phyloP scores from a whole-genome alignment of 208 protist species.

The Trypanosoma lewisi region DNA sequence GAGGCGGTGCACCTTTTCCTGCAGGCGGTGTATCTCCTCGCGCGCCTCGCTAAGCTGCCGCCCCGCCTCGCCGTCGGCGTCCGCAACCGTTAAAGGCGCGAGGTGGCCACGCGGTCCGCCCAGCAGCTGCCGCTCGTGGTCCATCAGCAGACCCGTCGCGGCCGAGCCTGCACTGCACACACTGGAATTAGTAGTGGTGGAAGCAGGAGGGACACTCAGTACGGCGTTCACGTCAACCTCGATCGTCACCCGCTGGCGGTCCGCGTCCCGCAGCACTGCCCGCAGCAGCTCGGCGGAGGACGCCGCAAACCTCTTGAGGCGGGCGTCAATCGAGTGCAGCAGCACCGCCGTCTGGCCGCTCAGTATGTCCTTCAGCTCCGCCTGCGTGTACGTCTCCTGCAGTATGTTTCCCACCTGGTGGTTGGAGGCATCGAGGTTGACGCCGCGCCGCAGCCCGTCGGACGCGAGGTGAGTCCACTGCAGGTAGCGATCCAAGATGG shows the following conservation, averaged over 20 bases:
- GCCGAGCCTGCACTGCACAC: slow-evolving; percentile 26
- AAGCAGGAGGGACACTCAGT: slow-evolving; percentile 49
- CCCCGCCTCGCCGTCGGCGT: slow-evolving; percentile 50
- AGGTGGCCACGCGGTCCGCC: slow-evolving; percentile 53
- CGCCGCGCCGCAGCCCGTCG: slow-evolving; percentile 63
- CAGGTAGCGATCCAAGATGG: slow-evolving; percentile 55
- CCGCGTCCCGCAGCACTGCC: slow-evolving; percentile 63
- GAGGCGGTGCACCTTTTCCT: slow-evolving; percentile 59
- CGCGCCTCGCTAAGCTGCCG: slow-evolving; percentile 68
- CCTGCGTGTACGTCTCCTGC: slow-evolving; percentile 44
- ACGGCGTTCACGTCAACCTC: slow-evolving; percentile 46
- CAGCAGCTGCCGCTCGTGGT: slow-evolving; percentile 53
- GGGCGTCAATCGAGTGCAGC: slow-evolving; percentile 48
- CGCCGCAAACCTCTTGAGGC: slow-evolving; percentile 45
- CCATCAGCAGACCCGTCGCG: slow-evolving; percentile 37
- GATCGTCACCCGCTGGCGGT: slow-evolving; percentile 55
- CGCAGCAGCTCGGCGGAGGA: slow-evolving; percentile 59
- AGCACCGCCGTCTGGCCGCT: slow-evolving; percentile 54
- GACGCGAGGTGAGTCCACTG: slow-evolving; percentile 63
- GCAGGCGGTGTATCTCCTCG: slow-evolving; percentile 61
- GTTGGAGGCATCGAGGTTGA: slow-evolving; percentile 51
- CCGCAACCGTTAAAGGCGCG: slow-evolving; percentile 55
- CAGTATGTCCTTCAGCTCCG: slow-evolving; percentile 47
- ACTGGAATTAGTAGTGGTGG: slow-evolving; percentile 40
- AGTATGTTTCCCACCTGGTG: slow-evolving; percentile 57